These are phyloP conservation scores for Galeopsis tetrahit DNA, from an alignment of 257 asterid genomes.

Conservation along the genomic window DNA sequence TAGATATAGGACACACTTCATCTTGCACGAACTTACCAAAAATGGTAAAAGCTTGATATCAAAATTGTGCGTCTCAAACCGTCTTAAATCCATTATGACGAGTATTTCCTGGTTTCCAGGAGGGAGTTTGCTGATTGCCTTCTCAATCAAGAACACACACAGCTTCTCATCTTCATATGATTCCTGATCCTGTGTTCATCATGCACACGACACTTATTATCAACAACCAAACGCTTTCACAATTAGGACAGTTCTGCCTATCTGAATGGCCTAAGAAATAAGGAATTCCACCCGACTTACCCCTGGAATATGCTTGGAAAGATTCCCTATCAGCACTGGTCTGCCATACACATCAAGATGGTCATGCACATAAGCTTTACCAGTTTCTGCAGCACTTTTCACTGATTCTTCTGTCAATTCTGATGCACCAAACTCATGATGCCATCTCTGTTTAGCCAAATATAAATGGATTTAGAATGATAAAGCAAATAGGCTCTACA, in stretches of 20 bases:
- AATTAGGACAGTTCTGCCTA: too few species aligned
- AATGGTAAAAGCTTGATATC: constrained; percentile 69
- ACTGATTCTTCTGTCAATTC: constrained; percentile 68
- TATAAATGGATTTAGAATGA: constrained; percentile 18
- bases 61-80: constrained; percentile 62
- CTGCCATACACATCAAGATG: constrained; percentile 56
- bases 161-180: constrained; percentile 70
- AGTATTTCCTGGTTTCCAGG: constrained; percentile 67
- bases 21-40: constrained; percentile 51
- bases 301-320: constrained; percentile 73
- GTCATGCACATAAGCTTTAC: constrained; percentile 72
- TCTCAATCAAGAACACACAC: constrained; percentile 70
- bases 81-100: constrained; percentile 66
- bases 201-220: neutral
- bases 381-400: constrained; percentile 52
- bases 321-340: constrained; percentile 65
- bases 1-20: neutral
- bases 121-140: constrained; percentile 71
- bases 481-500: constrained; percentile 22
- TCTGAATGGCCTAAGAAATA: too few species aligned
- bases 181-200: constrained; percentile 45
- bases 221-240: neutral
- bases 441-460: constrained; percentile 62
- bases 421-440: constrained; percentile 67
- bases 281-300: constrained; percentile 33